Base-by-base conservation (phyloP, 2,329 filamentous ascomycete genomes). In the Thelonectria rubi region DNA sequence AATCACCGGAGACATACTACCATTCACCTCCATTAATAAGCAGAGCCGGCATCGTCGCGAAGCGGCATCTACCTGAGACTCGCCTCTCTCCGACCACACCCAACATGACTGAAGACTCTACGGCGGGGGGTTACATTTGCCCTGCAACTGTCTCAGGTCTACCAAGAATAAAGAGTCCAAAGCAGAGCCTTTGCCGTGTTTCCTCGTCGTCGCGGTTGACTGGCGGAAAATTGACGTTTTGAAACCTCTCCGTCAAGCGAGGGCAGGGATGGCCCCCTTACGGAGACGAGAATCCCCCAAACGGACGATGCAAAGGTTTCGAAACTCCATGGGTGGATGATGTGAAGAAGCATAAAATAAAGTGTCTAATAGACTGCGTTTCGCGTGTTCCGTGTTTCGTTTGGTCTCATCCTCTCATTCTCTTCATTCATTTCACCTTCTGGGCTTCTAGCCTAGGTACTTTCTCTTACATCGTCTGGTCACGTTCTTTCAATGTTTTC, bases 191-290 rank as follows among this genome's bases (percentile, higher is more conserved):
- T 34, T 37, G 15, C 6, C 2, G 8, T 37, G 11, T 37, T 37
- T 37, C 34, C 15, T 37, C 11, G 6, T 37, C 15, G 34, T 14
- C 6, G 34, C 20, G 40, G 26, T 9, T 57, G 10, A 57, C 47
- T 57, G 55, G 55, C 47, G 55, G 47, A 57, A 57, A 57, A 51
- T 57, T 47, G 20, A 21, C 30, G 26, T 39, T 43, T 39, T 46
- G 30, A 57, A 57, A 57, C 55, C n/a, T 49, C 45, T n/a, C 5
- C 24, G 37, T 32, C 43, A 12, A 39, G 40, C 39, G 20, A 54
- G 45, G 34, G 40, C n/a, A 18, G 21, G 42, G 52, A 15, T 47
- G 11, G 18, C 5, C 30, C 20, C 34, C 21, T 26, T 12, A 24
- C 17, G 26, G 26, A 30, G 26, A 50, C 14, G n/a, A 32, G 9